Conservation (phyloP, 345 rosid species). For the Populus euphratica region DNA sequence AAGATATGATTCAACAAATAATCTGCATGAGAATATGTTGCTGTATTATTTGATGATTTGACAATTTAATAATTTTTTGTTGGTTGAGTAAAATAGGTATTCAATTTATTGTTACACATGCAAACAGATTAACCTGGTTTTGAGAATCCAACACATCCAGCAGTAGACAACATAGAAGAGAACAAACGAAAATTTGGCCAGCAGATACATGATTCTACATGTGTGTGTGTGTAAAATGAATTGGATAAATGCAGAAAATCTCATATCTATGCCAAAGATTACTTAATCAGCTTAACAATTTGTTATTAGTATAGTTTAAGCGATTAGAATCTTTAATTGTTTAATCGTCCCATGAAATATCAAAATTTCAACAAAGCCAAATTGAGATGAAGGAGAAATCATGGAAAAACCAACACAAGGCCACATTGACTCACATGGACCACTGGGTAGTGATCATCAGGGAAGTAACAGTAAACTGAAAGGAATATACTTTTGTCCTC, state of each 20-base stretch:
- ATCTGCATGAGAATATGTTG: not conserved
- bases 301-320: not conserved
- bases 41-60: not conserved
- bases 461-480: not conserved
- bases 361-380: not conserved
- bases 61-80: not conserved
- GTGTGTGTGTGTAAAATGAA: no score
- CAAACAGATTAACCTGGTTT: not conserved
- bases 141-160: not conserved
- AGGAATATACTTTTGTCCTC: not conserved
- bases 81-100: not conserved
- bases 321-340: not conserved
- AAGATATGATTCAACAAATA: not conserved
- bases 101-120: not conserved
- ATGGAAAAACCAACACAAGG: slow-evolving; percentile 1
- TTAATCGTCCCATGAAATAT: not conserved
- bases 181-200: not conserved
- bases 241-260: no score
- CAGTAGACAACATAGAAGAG: not conserved
- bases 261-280: no score
- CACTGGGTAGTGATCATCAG: not conserved
- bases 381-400: not conserved
- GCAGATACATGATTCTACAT: not conserved
- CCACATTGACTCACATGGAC: not conserved
- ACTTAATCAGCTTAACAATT: no score